A percentile compares a stretch with the other conserved stretches of the same genome.
Conservation (phyloP, 352 stramenopile species). For the Thraustochytrium striatum region DNA sequence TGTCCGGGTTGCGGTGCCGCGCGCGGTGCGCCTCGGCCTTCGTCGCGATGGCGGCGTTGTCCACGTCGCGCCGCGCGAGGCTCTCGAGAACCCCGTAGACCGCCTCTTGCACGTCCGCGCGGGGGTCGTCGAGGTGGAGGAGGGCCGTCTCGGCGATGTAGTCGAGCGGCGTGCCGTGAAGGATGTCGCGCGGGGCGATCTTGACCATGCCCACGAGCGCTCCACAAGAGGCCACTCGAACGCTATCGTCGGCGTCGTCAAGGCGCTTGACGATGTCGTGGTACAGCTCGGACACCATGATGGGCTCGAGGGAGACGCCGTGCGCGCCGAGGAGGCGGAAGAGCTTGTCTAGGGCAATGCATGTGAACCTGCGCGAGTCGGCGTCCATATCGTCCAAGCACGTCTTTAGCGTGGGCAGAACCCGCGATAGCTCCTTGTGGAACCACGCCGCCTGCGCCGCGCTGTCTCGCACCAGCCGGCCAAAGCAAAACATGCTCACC, state of each 20-base stretch:
- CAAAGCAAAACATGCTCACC: constrained; percentile 38
- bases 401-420: constrained; percentile 23
- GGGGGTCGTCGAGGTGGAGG: constrained; percentile 30
- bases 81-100: neutral
- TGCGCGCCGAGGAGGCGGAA: constrained; percentile 14
- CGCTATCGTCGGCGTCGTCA: constrained; percentile 40
- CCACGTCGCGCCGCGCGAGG: neutral
- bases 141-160: constrained; percentile 37
- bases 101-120: neutral
- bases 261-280: constrained; percentile 41
- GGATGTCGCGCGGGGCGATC: neutral
- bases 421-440: neutral
- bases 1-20: constrained; percentile 21
- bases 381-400: constrained; percentile 30
- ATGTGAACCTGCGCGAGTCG: constrained; percentile 29
- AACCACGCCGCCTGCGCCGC: constrained; percentile 11
- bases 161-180: constrained; percentile 3
- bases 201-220: constrained; percentile 17
- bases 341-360: constrained; percentile 8
- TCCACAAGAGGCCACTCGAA: constrained; percentile 4
- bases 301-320: neutral
- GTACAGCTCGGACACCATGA: constrained; percentile 9
- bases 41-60: neutral
- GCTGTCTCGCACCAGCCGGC: neutral
- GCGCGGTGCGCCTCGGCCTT: constrained; percentile 4